These are phyloP conservation scores for Chytriomyces sp. DNA, from an alignment of 192 early-diverging fungal genomes.

Conservation along the genomic window DNA sequence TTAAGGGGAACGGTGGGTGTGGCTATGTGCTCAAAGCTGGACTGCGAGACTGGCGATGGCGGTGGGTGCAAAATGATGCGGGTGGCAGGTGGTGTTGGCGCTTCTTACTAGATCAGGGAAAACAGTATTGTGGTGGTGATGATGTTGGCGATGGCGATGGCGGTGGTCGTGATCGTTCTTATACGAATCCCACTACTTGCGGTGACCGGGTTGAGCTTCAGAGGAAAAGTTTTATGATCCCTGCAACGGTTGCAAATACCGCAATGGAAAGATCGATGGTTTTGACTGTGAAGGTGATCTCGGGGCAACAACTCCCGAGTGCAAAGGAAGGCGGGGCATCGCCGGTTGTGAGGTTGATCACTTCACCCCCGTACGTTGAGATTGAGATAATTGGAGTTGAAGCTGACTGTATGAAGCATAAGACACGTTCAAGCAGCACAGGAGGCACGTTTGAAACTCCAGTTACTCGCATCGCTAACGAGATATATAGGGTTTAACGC, in stretches of 20 bases:
- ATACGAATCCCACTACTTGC: too few relatives aligned
- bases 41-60: conserved; percentile 31
- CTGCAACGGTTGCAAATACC: background rate
- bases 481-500: conserved; percentile 54
- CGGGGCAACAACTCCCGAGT: conserved; percentile 70
- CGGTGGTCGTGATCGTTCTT: background rate
- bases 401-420: conserved; percentile 43
- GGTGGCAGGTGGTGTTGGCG: background rate
- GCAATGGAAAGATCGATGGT: background rate
- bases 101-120: background rate
- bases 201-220: background rate
- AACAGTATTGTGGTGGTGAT: background rate
- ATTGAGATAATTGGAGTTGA: conserved; percentile 56
- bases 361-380: conserved; percentile 61
- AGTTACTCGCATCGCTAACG: too few relatives aligned
- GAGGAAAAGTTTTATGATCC: background rate
- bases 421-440: conserved; percentile 54
- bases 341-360: conserved; percentile 36
- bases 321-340: conserved; percentile 55
- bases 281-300: conserved; percentile 56
- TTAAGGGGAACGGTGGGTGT: conserved; percentile 64
- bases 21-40: conserved; percentile 82
- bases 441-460: conserved; percentile 63
- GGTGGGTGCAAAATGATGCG: background rate
- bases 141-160: background rate